phyloP scores from a whole-genome alignment of 257 asterid species.

The Scutellaria barbata region DNA sequence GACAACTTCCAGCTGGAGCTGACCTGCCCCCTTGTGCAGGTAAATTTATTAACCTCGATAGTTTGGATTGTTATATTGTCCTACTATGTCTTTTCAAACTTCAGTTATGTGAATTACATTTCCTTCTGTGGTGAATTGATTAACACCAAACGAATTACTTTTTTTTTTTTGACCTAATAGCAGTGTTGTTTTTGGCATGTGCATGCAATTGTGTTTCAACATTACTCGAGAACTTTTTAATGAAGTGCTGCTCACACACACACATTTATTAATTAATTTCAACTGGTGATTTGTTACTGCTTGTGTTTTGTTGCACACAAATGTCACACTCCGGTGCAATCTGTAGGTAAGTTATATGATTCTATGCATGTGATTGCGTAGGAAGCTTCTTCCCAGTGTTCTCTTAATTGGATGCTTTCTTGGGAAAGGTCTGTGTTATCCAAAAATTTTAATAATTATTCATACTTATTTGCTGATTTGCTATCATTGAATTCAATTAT shows the following conservation, averaged over 20 bases:
- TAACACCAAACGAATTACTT: background rate
- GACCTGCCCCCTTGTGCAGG: conserved; percentile 94
- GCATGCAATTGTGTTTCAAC: conserved; percentile 7
- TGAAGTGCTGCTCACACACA: background rate
- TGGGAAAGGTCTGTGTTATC: background rate
- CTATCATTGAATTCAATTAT: background rate
- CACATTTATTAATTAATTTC: conserved; percentile 2
- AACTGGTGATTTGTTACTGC: conserved; percentile 11
- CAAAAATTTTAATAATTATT: background rate
- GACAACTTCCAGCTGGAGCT: conserved; percentile 93
- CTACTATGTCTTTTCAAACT: conserved; percentile 6
- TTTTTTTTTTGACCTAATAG: background rate
- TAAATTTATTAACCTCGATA: conserved; percentile 34
- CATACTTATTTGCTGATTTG: conserved; percentile 2
- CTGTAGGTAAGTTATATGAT: background rate
- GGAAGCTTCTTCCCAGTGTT: background rate
- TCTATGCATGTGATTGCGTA: background rate
- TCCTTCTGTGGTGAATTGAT: background rate
- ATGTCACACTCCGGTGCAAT: conserved; percentile 20
- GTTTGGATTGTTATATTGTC: conserved; percentile 11
- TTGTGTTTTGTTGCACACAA: conserved; percentile 16
- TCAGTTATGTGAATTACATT: background rate
- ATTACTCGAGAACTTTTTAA: background rate
- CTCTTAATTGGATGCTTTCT: conserved; percentile 17
- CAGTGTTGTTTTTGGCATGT: conserved; percentile 22